A percentile compares a stretch with the other conserved stretches of the same genome.
Evolutionary conservation across 1,139 yeast genomes (phyloP).

Genomic region (Petasospora rhodanensis): DNA sequence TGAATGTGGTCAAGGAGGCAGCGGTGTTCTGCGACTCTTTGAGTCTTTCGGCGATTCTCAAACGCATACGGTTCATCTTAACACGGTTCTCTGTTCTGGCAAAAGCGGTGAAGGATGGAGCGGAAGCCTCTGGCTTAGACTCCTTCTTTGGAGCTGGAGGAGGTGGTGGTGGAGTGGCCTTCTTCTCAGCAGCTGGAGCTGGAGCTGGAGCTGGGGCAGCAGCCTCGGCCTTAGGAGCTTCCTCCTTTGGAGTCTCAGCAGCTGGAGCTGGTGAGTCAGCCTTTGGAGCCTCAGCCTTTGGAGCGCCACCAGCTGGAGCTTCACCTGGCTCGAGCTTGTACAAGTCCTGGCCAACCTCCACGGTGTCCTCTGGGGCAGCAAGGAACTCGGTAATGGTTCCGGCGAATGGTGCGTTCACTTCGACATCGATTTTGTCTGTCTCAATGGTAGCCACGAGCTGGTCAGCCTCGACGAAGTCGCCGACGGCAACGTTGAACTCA

Average conservation of each 20-base stretch:
- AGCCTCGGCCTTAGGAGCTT: slow-evolving; percentile 27
- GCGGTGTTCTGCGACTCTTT: slow-evolving; percentile 99
- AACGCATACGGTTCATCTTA: slow-evolving; percentile 99
- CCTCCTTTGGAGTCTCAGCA: slow-evolving; percentile 26
- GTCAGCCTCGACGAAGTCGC: slow-evolving; percentile 83
- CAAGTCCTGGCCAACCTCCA: slow-evolving; percentile 92
- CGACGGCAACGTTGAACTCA: slow-evolving; percentile 73
- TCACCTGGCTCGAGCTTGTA: slow-evolving; percentile 88
- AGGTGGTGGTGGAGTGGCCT: slow-evolving; percentile 19
- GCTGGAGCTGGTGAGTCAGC: slow-evolving; percentile 25
- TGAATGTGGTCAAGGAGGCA: slow-evolving; percentile 96
- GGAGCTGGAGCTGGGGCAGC: slow-evolving; percentile 23
- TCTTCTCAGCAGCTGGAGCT: slow-evolving; percentile 14
- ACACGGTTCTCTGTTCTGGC: slow-evolving; percentile 88
- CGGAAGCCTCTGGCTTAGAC: slow-evolving; percentile 24
- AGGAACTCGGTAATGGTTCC: slow-evolving; percentile 87
- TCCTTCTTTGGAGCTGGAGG: slow-evolving; percentile 24
- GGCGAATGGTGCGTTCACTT: slow-evolving; percentile 89
- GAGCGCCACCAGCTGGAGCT: slow-evolving; percentile 64
- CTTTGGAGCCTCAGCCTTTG: slow-evolving; percentile 12
- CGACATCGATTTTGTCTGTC: slow-evolving; percentile 97
- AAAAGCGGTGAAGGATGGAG: slow-evolving; percentile 37
- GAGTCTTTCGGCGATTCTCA: slow-evolving; percentile 97
- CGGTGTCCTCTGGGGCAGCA: slow-evolving; percentile 87
- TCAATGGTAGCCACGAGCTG: slow-evolving; percentile 96